Evolutionary conservation across 139 green algal genomes (phyloP).

Genomic region (Chlorella sp.): DNA sequence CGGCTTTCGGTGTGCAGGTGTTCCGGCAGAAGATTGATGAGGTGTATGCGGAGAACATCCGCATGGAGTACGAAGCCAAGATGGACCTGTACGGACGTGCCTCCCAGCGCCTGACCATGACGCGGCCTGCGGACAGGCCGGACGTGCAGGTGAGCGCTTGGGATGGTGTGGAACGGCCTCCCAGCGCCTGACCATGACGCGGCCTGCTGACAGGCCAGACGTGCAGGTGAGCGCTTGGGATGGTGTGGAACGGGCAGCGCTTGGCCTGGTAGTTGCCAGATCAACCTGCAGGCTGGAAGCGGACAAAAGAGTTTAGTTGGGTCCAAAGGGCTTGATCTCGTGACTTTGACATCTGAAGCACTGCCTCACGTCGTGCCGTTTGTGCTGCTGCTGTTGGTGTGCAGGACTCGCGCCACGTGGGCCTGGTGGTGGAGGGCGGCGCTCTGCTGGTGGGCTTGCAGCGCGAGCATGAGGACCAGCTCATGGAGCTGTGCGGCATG

Average conservation of each 20-base stretch:
- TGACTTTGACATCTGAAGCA: too few species aligned
- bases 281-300: too few species aligned
- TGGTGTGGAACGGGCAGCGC: background rate
- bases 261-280: too few species aligned
- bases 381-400: too few species aligned
- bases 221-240: background rate
- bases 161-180: background rate
- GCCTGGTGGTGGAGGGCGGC: constrained; percentile 60
- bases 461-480: constrained; percentile 28
- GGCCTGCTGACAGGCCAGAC: background rate
- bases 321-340: too few species aligned
- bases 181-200: background rate
- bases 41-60: constrained; percentile 20
- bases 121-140: background rate
- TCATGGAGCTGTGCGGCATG: constrained; percentile 49
- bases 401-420: too few species aligned
- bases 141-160: background rate
- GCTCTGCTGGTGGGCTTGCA: constrained; percentile 42
- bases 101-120: background rate
- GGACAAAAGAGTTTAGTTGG: too few species aligned
- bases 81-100: background rate
- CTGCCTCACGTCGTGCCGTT: too few species aligned
- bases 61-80: constrained; percentile 4
- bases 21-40: constrained; percentile 29
- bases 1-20: too few species aligned